A percentile compares a stretch with the other conserved stretches of the same genome.
phyloP scores from a whole-genome alignment of 1,284 basidiomycete genomes.

The Moesziomyces sp. region DNA sequence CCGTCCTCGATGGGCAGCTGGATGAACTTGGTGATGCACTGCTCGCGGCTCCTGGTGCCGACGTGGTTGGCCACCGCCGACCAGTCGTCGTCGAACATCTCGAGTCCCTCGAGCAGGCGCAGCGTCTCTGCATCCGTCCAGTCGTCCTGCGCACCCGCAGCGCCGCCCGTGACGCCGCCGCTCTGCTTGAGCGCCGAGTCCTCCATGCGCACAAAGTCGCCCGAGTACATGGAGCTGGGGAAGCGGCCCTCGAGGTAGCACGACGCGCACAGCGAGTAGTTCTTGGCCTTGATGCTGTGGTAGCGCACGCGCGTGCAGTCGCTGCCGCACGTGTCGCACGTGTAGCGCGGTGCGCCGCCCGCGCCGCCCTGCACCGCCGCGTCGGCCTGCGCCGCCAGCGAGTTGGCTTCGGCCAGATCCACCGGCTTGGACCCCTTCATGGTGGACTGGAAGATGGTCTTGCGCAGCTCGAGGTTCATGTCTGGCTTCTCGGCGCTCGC shows the following conservation, averaged over 20 bases:
- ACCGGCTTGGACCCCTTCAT: slow-evolving; percentile 60
- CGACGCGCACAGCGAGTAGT: slow-evolving; percentile 75
- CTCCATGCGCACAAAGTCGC: slow-evolving; percentile 92
- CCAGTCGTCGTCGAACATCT: slow-evolving; percentile 99
- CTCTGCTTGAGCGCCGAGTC: slow-evolving; percentile 70
- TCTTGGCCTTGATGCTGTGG: slow-evolving; percentile 87
- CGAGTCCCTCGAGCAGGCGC: slow-evolving; percentile 88
- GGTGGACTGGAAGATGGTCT: slow-evolving; percentile 65
- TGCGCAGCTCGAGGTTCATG: slow-evolving; percentile 69
- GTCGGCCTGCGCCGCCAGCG: slow-evolving; percentile 69
- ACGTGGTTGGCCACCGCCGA: slow-evolving; percentile 90
- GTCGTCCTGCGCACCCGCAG: slow-evolving; percentile 74
- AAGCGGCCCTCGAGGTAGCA: slow-evolving; percentile 98
- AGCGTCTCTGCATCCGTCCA: slow-evolving; percentile 94
- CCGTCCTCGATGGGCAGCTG: slow-evolving; percentile 96
- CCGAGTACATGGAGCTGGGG: slow-evolving; percentile 93
- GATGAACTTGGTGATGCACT: slow-evolving; percentile 95
- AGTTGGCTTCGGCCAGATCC: slow-evolving; percentile 59
- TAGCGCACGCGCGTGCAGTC: slow-evolving; percentile 91
- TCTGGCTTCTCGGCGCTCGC: slow-evolving; percentile 67
- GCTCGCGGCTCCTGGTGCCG: slow-evolving; percentile 86
- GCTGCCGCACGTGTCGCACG: slow-evolving; percentile 92
- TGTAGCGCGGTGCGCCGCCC: slow-evolving; percentile 72
- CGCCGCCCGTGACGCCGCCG: slow-evolving; percentile 70
- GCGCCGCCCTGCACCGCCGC: slow-evolving; percentile 71